A percentile compares a stretch with the other conserved stretches of the same genome.
Evolutionary conservation across 306 rosid species (phyloP).

Genomic region (Glycine soja): DNA sequence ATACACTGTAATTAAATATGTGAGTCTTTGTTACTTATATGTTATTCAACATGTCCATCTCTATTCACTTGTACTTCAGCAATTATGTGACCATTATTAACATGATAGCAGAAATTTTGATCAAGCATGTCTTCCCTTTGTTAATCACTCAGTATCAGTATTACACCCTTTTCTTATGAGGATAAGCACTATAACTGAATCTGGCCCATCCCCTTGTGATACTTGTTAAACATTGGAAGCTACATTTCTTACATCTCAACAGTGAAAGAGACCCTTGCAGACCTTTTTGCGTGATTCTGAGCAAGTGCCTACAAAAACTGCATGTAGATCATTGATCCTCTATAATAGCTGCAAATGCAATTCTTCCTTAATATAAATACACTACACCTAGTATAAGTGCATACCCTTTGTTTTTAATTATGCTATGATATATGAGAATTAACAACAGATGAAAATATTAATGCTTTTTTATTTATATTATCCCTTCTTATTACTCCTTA

Average conservation of each 20-base stretch:
- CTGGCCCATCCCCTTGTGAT: not conserved
- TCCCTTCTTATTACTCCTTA: not conserved
- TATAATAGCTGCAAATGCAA: not conserved
- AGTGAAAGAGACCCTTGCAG: constrained; percentile 26
- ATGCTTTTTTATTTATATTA: not conserved
- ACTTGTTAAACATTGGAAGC: not conserved
- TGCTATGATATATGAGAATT: not conserved
- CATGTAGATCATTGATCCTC: not conserved
- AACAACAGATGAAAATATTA: constrained; percentile 3
- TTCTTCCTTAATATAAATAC: not conserved
- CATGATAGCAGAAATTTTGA: constrained; percentile 2
- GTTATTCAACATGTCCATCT: not conserved
- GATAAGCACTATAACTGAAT: constrained; percentile 24
- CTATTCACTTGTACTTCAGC: not conserved
- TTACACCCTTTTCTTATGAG: constrained; percentile 25
- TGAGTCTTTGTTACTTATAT: not conserved
- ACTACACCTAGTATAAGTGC: not conserved
- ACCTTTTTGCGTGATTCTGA: constrained; percentile 10
- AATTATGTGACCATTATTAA: not conserved
- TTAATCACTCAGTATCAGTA: constrained; percentile 1
- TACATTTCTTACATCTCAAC: constrained; percentile 1
- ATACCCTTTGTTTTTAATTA: not conserved
- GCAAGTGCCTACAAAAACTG: not conserved
- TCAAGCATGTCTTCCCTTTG: constrained; percentile 3
- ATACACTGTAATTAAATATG: no score